Evolutionary conservation across 1,139 yeast genomes (phyloP).

Genomic region (Candida tropicalis): DNA sequence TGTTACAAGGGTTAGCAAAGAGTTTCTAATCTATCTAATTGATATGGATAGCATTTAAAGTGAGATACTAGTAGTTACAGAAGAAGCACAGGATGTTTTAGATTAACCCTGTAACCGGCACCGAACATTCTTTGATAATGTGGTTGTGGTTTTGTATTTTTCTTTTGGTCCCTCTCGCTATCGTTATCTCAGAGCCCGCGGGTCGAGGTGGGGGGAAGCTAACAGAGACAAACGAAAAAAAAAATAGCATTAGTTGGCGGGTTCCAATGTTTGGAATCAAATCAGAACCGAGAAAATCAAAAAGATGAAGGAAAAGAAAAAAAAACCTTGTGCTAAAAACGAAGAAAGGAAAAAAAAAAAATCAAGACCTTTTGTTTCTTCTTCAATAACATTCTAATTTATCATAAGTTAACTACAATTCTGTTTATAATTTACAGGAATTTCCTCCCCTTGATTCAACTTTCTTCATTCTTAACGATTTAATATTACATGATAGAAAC

Average conservation of each 20-base stretch:
- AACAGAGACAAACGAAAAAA: not conserved
- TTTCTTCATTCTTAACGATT: not conserved
- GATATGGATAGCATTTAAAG: too few species aligned
- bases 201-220: too few species aligned
- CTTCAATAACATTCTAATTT: not conserved
- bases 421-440: not conserved
- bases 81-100: too few species aligned
- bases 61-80: too few species aligned
- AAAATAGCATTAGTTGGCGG: constrained; percentile 1
- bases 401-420: too few species aligned
- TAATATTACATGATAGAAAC: constrained; percentile 2
- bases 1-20: too few species aligned
- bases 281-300: constrained; percentile 1
- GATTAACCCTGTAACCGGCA: too few species aligned
- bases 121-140: too few species aligned
- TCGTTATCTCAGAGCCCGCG: not conserved
- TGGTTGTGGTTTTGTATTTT: not conserved
- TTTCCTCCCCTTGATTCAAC: not conserved
- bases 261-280: not conserved
- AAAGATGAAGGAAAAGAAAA: not conserved
- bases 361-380: not conserved
- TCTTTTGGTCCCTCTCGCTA: constrained; percentile 1
- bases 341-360: not conserved
- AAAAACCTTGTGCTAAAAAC: not conserved
- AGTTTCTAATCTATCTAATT: too few species aligned